Evolutionary conservation across 148 eudicot species (phyloP).

Genomic region (Salicornia ramosissima): DNA sequence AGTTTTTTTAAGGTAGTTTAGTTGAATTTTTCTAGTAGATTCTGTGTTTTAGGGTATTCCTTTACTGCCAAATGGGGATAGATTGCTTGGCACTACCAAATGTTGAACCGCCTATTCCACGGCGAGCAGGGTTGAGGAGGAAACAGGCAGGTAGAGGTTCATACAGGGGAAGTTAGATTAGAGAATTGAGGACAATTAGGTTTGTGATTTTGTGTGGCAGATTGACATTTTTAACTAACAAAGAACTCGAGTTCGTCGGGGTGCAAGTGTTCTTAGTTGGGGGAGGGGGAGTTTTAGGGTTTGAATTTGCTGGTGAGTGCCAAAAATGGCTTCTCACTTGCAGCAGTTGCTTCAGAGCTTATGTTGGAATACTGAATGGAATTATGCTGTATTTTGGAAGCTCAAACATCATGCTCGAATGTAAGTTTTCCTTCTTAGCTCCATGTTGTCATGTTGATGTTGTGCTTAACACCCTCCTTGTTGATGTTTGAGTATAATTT

Average conservation of each 20-base stretch:
- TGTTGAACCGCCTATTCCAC: conserved; percentile 81
- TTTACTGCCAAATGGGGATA: conserved; percentile 50
- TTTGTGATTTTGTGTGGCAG: conserved; percentile 36
- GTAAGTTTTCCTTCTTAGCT: conserved; percentile 39
- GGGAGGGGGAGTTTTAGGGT: conserved; percentile 35
- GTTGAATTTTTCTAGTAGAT: conserved; percentile 34
- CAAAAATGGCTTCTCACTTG: conserved; percentile 58
- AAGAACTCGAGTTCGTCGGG: conserved; percentile 20
- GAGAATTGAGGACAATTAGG: conserved; percentile 28
- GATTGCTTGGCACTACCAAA: conserved; percentile 57
- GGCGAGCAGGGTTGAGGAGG: conserved; percentile 83
- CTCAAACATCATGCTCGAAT: conserved; percentile 65
- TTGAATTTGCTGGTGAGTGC: conserved; percentile 33
- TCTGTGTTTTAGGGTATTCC: conserved; percentile 25
- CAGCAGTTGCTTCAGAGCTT: conserved; percentile 63
- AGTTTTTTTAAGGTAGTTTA: conserved; percentile 24
- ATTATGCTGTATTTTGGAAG: conserved; percentile 86
- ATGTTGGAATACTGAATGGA: conserved; percentile 66
- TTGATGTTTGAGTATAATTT: conserved; percentile 8
- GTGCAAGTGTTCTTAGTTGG: conserved; percentile 34
- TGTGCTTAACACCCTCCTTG: neutral
- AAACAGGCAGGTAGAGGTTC: conserved; percentile 98
- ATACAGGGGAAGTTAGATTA: conserved; percentile 88
- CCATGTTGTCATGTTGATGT: neutral
- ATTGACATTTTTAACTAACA: conserved; percentile 31